phyloP scores from a whole-genome alignment of 805 yeast genomes.

The Zygoascus tannicola region DNA sequence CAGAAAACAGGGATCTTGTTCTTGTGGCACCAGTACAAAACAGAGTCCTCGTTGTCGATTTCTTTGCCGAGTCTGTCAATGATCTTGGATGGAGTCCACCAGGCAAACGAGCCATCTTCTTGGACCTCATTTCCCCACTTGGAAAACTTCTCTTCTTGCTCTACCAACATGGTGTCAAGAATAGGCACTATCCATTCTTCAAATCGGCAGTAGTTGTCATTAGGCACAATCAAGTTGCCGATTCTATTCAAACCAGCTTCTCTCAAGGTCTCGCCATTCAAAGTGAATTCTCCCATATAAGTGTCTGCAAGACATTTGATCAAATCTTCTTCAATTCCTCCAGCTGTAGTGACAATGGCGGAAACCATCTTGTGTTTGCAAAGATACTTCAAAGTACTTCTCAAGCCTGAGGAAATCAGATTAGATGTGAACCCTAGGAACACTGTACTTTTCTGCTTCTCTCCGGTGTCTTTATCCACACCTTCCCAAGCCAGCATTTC shows the following conservation, averaged over 20 bases:
- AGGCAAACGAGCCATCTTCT: conserved; percentile 51
- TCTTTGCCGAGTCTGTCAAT: conserved; percentile 93
- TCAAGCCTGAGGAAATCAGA: conserved; percentile 85
- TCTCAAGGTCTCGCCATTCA: conserved; percentile 73
- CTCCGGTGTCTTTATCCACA: conserved; percentile 44
- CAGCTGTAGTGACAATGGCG: conserved; percentile 95
- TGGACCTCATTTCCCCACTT: conserved; percentile 42
- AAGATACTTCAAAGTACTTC: conserved; percentile 81
- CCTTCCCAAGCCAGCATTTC: conserved; percentile 95
- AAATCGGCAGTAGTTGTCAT: conserved; percentile 93
- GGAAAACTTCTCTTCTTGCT: conserved; percentile 63
- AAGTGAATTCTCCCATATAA: conserved; percentile 79
- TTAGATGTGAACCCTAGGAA: conserved; percentile 96
- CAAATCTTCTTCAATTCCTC: conserved; percentile 96
- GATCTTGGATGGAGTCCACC: conserved; percentile 91
- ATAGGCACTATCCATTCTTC: conserved; percentile 99
- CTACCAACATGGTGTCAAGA: conserved; percentile 76
- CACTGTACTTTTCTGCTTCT: conserved; percentile 70
- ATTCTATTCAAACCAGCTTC: conserved; percentile 97
- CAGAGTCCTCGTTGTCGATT: conserved; percentile 87
- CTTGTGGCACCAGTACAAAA: conserved; percentile 96
- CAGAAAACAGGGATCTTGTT: conserved; percentile 94
- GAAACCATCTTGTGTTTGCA: conserved; percentile 92
- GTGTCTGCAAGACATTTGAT: conserved; percentile 97
- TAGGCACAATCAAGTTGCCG: conserved; percentile 93